Conservation (phyloP, 2,329 filamentous ascomycete species). For the Cladophialophora immunda region DNA sequence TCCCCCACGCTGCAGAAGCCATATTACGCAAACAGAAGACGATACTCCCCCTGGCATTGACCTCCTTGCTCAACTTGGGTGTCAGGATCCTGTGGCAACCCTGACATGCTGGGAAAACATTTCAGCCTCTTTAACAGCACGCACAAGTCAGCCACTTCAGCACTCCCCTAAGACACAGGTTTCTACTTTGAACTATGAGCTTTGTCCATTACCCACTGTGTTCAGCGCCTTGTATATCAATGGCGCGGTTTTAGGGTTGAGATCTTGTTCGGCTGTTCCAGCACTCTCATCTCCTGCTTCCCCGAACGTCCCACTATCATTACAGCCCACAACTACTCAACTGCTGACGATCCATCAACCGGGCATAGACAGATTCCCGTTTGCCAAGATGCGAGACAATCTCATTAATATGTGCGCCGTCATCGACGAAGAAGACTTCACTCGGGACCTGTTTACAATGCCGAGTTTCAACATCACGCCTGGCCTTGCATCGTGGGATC, state of each 20-base stretch:
- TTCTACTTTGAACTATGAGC: constrained; percentile 2
- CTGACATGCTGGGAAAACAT: background rate
- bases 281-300: constrained; percentile 40
- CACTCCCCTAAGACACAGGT: background rate
- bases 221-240: constrained; percentile 45
- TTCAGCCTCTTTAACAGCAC: background rate
- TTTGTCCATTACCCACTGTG: constrained; percentile 1
- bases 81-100: background rate
- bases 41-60: background rate
- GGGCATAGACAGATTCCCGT: constrained; percentile 53
- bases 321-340: constrained; percentile 49
- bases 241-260: constrained; percentile 44
- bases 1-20: background rate
- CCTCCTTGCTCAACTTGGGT: background rate
- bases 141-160: constrained; percentile 1
- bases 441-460: constrained; percentile 46
- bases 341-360: constrained; percentile 46
- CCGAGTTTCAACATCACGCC: constrained; percentile 46
- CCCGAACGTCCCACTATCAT: constrained; percentile 38
- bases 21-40: background rate
- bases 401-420: constrained; percentile 43
- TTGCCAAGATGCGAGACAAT: constrained; percentile 50
- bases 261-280: constrained; percentile 32
- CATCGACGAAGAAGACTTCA: constrained; percentile 51
- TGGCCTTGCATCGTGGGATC: constrained; percentile 46